Evolutionary conservation across 73 alveolate species (phyloP), one percentile per base, ranked within the genome.

Genomic region (Uronychia binucleata): DNA sequence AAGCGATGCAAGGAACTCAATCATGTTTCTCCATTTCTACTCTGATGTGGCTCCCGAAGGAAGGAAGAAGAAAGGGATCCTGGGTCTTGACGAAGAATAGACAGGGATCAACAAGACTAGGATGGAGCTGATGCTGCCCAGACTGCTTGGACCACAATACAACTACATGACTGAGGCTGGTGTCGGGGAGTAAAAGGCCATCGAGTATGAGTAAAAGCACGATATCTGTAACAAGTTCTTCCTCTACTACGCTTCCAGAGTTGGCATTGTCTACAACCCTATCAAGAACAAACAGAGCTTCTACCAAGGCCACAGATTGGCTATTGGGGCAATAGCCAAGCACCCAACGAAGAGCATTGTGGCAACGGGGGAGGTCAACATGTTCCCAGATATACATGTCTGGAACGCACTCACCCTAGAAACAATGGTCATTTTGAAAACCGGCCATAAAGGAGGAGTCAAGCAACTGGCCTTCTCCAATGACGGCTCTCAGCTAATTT

Each of bases 351-450:
- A 94, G 57, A 86, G 91, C 85, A 82, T 92, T 74, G 95, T 97
- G 0, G 99, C 99, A 34, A 95, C 99, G 67, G 99, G 99, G 0
- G 99, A 97, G 82, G 98, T 96, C 31, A 87, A 93, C 77, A 33
- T 80, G 27, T 88, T 33, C 80, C 96, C 96, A 14, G 79, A 79
- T 11, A 86, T 97, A 14, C 98, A 95, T 82, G 97, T 97, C 30
- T 97, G 99, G 99, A 93, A 95, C 86, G 98, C 97, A 11, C 90
- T 84, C 28, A 95, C 94, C 27, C 88, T 94, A 19, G 99, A 97
- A 78, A 97, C 99, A 19, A 57, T 91, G 34, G 90, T 83, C 75
- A 86, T 95, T 26, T 88, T 95, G 74, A 82, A 95, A 80, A 86
- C 97, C 1, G 89, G 95, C 26, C 98, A 95, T 84, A 86, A 92